phyloP scores from a whole-genome alignment of 345 rosid genomes.

The Erucastrum elatum region DNA sequence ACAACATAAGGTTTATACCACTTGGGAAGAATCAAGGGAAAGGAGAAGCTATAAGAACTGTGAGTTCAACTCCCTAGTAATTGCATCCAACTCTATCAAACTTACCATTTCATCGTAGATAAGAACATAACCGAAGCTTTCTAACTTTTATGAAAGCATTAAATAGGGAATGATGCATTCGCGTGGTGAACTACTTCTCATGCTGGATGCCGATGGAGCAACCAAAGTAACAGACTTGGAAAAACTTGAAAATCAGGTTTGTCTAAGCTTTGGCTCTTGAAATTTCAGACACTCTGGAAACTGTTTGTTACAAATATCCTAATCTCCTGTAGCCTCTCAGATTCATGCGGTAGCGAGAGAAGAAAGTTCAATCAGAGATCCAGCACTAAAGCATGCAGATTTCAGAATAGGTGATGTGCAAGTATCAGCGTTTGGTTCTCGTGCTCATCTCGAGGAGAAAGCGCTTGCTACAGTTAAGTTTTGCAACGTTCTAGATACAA shows the following conservation, averaged over 20 bases:
- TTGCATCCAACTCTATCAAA: too few species aligned
- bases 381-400: slow-evolving; percentile 41
- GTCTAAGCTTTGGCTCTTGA: slow-evolving; percentile 18
- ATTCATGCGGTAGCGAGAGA: slow-evolving; percentile 71
- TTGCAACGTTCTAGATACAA: neutral
- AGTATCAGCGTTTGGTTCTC: slow-evolving; percentile 89
- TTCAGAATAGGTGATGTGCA: slow-evolving; percentile 69
- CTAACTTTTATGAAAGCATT: slow-evolving; percentile 74
- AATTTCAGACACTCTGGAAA: neutral
- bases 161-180: slow-evolving; percentile 99
- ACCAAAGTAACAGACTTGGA: slow-evolving; percentile 88
- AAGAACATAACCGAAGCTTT: slow-evolving; percentile 49
- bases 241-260: slow-evolving; percentile 94
- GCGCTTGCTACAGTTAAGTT: slow-evolving; percentile 90
- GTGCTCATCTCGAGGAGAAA: slow-evolving; percentile 97
- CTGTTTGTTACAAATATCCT: slow-evolving; percentile 25
- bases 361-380: slow-evolving; percentile 52
- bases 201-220: slow-evolving; percentile 99
- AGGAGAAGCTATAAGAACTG: slow-evolving; percentile 99
- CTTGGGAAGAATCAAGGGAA: slow-evolving; percentile 96
- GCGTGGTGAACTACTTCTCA: slow-evolving; percentile 91
- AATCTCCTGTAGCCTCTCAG: slow-evolving; percentile 53
- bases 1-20: slow-evolving; percentile 76
- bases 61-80: slow-evolving; percentile 51
- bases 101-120: slow-evolving; percentile 4